Conservation (phyloP, 768 basidiomycete genomes). For the Thelephora aurantiotincta region DNA sequence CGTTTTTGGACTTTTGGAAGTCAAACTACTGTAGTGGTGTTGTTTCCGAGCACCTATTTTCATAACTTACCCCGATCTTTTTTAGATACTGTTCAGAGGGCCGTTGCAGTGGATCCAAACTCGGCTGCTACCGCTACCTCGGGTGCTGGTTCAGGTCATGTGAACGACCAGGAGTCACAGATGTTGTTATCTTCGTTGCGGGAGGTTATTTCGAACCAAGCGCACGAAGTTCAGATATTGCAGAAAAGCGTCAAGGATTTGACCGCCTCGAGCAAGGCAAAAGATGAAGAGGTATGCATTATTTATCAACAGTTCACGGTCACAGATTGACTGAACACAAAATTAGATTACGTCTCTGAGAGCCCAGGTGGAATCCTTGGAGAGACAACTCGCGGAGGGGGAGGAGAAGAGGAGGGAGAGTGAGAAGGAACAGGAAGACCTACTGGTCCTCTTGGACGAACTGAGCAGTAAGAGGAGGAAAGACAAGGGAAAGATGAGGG, state of each 20-base stretch:
- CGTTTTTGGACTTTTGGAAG: slow-evolving; percentile 97
- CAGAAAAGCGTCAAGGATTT: slow-evolving; percentile 42
- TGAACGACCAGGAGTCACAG: slow-evolving; percentile 53
- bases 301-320: not conserved
- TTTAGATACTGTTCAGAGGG: slow-evolving; percentile 64
- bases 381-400: slow-evolving; percentile 32
- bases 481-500: slow-evolving; percentile 70
- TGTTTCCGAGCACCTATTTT: not conserved
- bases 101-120: slow-evolving; percentile 56
- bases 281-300: slow-evolving; percentile 24
- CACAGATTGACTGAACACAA: not conserved
- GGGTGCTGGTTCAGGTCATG: not conserved
- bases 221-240: slow-evolving; percentile 62
- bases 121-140: slow-evolving; percentile 28
- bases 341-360: slow-evolving; percentile 31
- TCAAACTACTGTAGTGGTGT: slow-evolving; percentile 77
- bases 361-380: slow-evolving; percentile 30
- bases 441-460: slow-evolving; percentile 88
- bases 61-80: not conserved
- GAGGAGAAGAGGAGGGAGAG: slow-evolving; percentile 64
- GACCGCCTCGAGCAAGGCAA: slow-evolving; percentile 8
- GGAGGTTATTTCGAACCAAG: slow-evolving; percentile 70
- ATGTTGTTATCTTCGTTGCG: slow-evolving; percentile 77
- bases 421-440: slow-evolving; percentile 94
- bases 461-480: slow-evolving; percentile 69